Base-by-base conservation (phyloP, 2,329 filamentous ascomycete species). In the Nemania serpens region DNA sequence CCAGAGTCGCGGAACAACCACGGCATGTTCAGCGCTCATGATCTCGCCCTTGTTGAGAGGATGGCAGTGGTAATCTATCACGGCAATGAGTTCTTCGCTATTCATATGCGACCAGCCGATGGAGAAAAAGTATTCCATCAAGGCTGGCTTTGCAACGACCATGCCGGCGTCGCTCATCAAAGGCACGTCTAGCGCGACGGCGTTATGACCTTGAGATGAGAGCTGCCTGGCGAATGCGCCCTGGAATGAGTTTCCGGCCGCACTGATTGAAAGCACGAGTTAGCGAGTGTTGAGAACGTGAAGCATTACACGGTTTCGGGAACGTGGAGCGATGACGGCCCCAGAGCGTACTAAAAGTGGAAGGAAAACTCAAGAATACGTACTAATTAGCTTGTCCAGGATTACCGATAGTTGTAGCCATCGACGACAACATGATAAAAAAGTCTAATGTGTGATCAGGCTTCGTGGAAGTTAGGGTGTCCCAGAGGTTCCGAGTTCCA, bases 111-210 rank as follows among this genome's bases (percentile, higher is more conserved):
- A 36, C 48, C 37, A 58, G 15, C 33, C 64, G 58, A 42, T 57
- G 4, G 48, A 58, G 54, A 43, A 45, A 46, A 59, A 62, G 63
- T 17, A 52, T 15, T 42, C 50, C 48, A 51, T 46, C 13, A 46
- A 9, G 13, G 22, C 57, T 29, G 53, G 47, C 29, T 51, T 64
- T 18, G 69, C 68, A 9, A 65, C 66, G 12, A 71, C 61, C 52
- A 70, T 68, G 43, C 69, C 66, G n/a, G 67, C 63, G 12, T 65
- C 65, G 20, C 61, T 59, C 66, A 71, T 70, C 67, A 65, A 68
- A 2, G 69, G 69, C 47, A 70, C 61, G 46, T 71, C 66, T 13
- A 71, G 58, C 1, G 69, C 65, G 20, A 66, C 55, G 2, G 58
- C 65, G 41, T 67, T 65, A 17, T 63, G 60, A 5, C 66, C 68